A percentile compares a stretch with the other conserved stretches of the same genome.
These are phyloP conservation scores for Prinsepia uniflora DNA, from an alignment of 306 rosid genomes.

Conservation along the genomic window DNA sequence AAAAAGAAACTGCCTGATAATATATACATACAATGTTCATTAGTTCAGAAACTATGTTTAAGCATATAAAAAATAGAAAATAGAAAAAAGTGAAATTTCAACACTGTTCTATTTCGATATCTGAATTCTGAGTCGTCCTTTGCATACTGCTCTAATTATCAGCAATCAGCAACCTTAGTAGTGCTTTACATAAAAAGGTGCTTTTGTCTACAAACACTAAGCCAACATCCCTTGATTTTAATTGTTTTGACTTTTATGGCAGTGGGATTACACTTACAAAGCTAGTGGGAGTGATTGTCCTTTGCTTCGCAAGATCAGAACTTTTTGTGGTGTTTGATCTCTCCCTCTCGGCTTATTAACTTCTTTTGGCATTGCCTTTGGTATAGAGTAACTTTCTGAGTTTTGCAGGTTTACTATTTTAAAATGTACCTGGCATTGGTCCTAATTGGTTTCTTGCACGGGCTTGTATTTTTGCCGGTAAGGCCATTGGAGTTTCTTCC, in stretches of 20 bases:
- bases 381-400: slow-evolving; percentile 22
- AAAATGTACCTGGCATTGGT: slow-evolving; percentile 96
- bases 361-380: slow-evolving; percentile 16
- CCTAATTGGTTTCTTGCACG: slow-evolving; percentile 90
- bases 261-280: slow-evolving; percentile 95
- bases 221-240: neutral
- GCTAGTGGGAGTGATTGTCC: slow-evolving; percentile 90
- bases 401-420: slow-evolving; percentile 88
- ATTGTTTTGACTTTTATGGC: slow-evolving; percentile 33
- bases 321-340: slow-evolving; percentile 76
- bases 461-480: slow-evolving; percentile 92
- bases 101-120: neutral
- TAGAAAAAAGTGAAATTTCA: neutral
- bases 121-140: too few species aligned
- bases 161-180: neutral
- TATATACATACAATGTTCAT: neutral
- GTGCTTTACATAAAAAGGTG: slow-evolving; percentile 1
- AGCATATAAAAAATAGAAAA: neutral
- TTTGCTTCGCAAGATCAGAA: slow-evolving; percentile 84
- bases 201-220: neutral
- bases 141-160: neutral
- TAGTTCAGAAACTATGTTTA: neutral
- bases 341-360: slow-evolving; percentile 15
- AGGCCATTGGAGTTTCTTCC: slow-evolving; percentile 34
- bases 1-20: neutral